Evolutionary conservation across 73 alveolate species (phyloP), one percentile per base, ranked within the genome.

Genomic region (Breviolum minutum): DNA sequence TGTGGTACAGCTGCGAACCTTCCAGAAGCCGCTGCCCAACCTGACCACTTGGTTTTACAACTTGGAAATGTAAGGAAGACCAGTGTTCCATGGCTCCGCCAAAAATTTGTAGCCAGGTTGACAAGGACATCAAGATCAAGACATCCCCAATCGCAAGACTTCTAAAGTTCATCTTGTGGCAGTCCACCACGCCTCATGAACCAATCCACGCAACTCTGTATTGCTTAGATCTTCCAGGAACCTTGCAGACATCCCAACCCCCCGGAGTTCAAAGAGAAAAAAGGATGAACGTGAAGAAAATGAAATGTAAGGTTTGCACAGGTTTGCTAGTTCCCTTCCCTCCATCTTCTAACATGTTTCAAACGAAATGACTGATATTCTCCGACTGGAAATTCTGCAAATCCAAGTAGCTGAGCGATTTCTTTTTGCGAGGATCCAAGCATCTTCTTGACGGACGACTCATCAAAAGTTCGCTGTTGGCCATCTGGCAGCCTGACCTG

Each of bases 11-110:
- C 63, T 71, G 97, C 64, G 99, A 94, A 63, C 88, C 83, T 60
- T 94, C 93, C 99, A 94, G 61, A 63, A 94, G 82, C 73, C 99
- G 99, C 92, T 94, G 99, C 7, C 99, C 99, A 20, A 94, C 99
- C 99, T 91, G 73, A 9, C 63, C 81, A 71, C 30, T 11, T 40
- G 54, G 54, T 3, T 40, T 40, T 40, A 40, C 54, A 40, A 40
- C 54, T 40, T 40, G 54, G 54, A 40, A 40, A 40, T 40, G 54
- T 40, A 40, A 40, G 54, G 54, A 40, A 40, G 3, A 40, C 54
- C 54, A 40, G 54, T 40, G 54, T 40, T 3, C 54, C 54, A 40
- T 40, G 3, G 54, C 54, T 40, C 54, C 54, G 3, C 54, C 54
- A 40, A 40, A 40, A 40, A 40, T 40, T 40, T 40, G 54, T 40